Base-by-base conservation (phyloP, 2,329 filamentous ascomycete genomes). In the Penicillium sp. region DNA sequence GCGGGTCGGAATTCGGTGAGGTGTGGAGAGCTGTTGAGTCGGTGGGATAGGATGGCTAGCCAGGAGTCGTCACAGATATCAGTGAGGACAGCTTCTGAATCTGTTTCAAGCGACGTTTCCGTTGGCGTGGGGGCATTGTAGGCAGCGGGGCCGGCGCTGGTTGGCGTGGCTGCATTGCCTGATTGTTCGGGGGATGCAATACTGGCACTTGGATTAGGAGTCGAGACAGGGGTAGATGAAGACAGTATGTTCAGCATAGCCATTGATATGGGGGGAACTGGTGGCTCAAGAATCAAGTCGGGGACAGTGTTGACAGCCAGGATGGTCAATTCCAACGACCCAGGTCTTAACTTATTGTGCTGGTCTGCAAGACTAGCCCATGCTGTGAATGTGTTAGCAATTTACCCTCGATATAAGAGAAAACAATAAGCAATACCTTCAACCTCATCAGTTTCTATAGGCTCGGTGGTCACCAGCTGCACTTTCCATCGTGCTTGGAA, bases 11-110 rank as follows among this genome's bases (percentile, higher is more conserved):
- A 75, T 51, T 78, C 75, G 8, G 74, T 74, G 36, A 79, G 63
- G 47, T 75, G 75, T 0, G 71, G 69, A 4, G 76, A 75, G 56
- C 71, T 74, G 57, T 77, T 77, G 35, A 78, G 64, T 29, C 75
- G 78, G 64, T 82, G 81, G 0, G 79, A 80, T 56, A 87, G 75
- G 21, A 86, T 76, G 8, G 86, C 72, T 33, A 77, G 79, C 83
- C 84, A 87, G 0, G 82, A 82, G 61, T 88, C 84, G 66, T 88
- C 85, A 23, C 78, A 79, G 19, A 81, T 71, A 64, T 88, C 84
- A 39, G 83, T 72, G 12, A 88, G 78, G 10, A 82, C 76, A 2
- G 83, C 80, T 50, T 87, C 84, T 0, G 79, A 77, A 57, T 87
- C 84, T 25, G 77, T 60, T 70, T 82, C 71, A 23, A 69, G 59